Percentiles rank a stretch among this genome's conserved stretches.
phyloP scores from a whole-genome alignment of 2,329 filamentous ascomycete species.

The Aureobasidium lini region DNA sequence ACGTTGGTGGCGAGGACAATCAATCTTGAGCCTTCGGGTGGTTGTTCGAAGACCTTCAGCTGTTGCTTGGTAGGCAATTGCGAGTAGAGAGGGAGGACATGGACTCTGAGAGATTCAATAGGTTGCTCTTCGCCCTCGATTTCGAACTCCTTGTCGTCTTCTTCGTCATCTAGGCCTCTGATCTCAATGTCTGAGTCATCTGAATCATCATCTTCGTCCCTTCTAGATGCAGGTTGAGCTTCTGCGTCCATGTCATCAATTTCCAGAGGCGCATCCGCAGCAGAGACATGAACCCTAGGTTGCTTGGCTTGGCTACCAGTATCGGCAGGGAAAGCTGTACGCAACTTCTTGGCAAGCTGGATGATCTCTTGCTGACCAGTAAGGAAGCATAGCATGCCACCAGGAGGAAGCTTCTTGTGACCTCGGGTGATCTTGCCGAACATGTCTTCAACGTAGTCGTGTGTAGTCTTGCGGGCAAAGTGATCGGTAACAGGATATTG shows the following conservation, averaged over 20 bases:
- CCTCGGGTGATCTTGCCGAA: conserved; percentile 81
- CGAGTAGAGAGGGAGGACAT: conserved; percentile 90
- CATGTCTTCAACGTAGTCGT: conserved; percentile 85
- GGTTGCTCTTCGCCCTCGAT: conserved; percentile 40
- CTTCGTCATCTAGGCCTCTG: conserved; percentile 51
- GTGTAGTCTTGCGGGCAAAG: conserved; percentile 72
- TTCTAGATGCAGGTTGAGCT: conserved; percentile 29
- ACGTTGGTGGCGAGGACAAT: conserved; percentile 94
- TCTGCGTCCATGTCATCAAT: conserved; percentile 72
- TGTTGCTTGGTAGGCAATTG: conserved; percentile 86
- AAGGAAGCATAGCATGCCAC: conserved; percentile 87
- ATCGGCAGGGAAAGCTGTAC: conserved; percentile 53
- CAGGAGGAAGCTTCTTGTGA: conserved; percentile 81
- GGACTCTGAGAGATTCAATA: conserved; percentile 62
- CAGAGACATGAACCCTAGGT: conserved; percentile 65
- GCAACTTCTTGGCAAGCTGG: conserved; percentile 71
- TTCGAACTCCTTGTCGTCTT: conserved; percentile 47
- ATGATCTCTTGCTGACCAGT: conserved; percentile 91
- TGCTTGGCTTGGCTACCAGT: conserved; percentile 44
- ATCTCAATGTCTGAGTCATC: conserved; percentile 51
- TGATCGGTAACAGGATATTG: conserved; percentile 87
- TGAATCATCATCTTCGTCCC: conserved; percentile 33
- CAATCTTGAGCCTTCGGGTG: conserved; percentile 70
- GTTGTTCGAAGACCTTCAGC: conserved; percentile 75
- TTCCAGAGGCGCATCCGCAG: conserved; percentile 63